Percentiles rank a stretch among this genome's conserved stretches.
Conservation (phyloP, 1,284 basidiomycete species). For the Mycena citricolor region DNA sequence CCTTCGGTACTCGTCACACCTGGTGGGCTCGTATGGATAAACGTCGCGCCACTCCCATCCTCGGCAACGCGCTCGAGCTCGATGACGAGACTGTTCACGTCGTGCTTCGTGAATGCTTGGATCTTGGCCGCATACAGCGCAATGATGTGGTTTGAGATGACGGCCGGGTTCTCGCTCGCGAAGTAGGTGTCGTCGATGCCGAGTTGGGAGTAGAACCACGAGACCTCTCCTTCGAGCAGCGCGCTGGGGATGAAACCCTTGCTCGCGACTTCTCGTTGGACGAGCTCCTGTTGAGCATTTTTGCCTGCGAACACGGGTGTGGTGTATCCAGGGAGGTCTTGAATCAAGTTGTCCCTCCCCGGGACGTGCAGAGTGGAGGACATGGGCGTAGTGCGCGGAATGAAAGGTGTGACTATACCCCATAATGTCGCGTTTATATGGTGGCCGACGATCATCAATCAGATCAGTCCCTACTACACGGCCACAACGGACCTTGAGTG, state of each 20-base stretch:
- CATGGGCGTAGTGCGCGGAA: too few relatives aligned
- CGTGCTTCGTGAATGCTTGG: constrained; percentile 94
- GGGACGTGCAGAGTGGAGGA: constrained; percentile 21
- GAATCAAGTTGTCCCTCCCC: constrained; percentile 39
- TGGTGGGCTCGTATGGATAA: constrained; percentile 92
- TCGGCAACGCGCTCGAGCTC: constrained; percentile 94
- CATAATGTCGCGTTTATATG: too few relatives aligned
- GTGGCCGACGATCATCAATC: too few relatives aligned
- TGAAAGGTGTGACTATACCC: too few relatives aligned
- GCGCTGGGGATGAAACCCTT: constrained; percentile 93
- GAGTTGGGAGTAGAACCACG: constrained; percentile 94
- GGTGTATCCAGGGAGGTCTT: constrained; percentile 71
- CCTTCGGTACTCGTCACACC: constrained; percentile 82
- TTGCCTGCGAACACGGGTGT: constrained; percentile 83
- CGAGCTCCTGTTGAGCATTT: constrained; percentile 71
- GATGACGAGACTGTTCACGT: constrained; percentile 88
- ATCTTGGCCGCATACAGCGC: constrained; percentile 97
- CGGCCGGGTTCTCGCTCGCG: constrained; percentile 72
- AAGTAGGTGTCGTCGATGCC: constrained; percentile 97
- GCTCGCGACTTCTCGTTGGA: constrained; percentile 61
- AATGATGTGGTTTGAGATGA: constrained; percentile 91
- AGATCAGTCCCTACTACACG: too few relatives aligned
- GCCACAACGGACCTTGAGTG: too few relatives aligned
- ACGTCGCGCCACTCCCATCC: constrained; percentile 82
- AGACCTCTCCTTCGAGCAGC: constrained; percentile 86